Conservation (phyloP, 768 basidiomycete genomes). For the Rhizopogon vinicolor region DNA sequence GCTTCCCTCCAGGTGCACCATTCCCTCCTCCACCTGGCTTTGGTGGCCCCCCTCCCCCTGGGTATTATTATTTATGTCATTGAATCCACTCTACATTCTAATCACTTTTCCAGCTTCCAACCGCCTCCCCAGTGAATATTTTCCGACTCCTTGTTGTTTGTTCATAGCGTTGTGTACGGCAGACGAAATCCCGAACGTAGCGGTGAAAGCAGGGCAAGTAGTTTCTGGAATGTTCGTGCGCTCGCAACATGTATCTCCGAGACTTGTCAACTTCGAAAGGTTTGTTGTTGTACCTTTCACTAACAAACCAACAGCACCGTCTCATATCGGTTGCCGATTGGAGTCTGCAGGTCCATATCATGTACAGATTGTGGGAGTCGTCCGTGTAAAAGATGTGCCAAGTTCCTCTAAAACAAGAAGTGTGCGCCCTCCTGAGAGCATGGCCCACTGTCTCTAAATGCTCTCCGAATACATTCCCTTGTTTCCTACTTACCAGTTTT, state of each 20-base stretch:
- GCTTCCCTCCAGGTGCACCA: slow-evolving; percentile 77
- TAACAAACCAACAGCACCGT: slow-evolving; percentile 20
- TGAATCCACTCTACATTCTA: slow-evolving; percentile 3
- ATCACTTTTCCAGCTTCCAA: slow-evolving; percentile 34
- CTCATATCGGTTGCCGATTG: slow-evolving; percentile 14
- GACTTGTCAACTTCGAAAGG: slow-evolving; percentile 14
- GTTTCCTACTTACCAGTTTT: too few species aligned
- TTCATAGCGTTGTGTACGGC: slow-evolving; percentile 6
- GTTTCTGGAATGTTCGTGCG: slow-evolving; percentile 17
- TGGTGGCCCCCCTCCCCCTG: slow-evolving; percentile 78
- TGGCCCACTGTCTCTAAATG: background rate
- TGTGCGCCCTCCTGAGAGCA: background rate
- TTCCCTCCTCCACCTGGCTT: slow-evolving; percentile 82
- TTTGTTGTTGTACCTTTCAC: slow-evolving; percentile 23
- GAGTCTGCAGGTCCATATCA: slow-evolving; percentile 3
- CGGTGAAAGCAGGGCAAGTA: slow-evolving; percentile 20
- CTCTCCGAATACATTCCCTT: too few species aligned
- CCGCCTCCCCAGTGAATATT: slow-evolving; percentile 38
- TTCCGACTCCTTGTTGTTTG: slow-evolving; percentile 6
- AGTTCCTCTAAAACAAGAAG: background rate
- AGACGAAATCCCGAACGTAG: slow-evolving; percentile 12
- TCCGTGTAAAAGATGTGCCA: background rate
- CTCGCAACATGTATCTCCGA: slow-evolving; percentile 20
- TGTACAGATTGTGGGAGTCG: background rate
- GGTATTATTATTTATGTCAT: slow-evolving; percentile 38